Conservation (phyloP, 2,329 filamentous ascomycete genomes). For the Alternaria sp. region DNA sequence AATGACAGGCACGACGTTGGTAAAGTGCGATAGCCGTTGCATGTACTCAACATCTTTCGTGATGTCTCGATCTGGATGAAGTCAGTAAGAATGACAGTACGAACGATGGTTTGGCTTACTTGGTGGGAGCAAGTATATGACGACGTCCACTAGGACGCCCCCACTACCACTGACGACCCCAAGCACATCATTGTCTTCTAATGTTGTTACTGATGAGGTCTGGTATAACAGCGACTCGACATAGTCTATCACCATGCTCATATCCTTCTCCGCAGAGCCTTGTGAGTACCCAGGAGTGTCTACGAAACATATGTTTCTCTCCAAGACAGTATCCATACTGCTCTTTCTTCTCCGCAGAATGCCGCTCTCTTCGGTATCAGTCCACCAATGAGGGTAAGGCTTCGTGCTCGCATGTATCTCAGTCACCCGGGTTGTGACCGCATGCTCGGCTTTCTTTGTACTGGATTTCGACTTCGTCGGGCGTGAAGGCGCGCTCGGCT, state of each 20-base stretch:
- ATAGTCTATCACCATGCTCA: constrained; percentile 64
- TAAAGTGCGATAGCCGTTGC: constrained; percentile 70
- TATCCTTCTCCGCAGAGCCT: constrained; percentile 48
- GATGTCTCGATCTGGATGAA: constrained; percentile 43
- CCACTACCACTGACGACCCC: constrained; percentile 81
- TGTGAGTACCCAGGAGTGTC: constrained; percentile 74
- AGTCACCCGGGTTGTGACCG: constrained; percentile 38
- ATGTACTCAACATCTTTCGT: constrained; percentile 74
- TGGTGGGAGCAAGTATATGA: constrained; percentile 80
- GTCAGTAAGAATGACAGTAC: constrained; percentile 19
- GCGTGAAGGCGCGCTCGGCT: constrained; percentile 33
- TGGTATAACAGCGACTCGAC: constrained; percentile 73
- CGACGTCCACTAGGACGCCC: constrained; percentile 81
- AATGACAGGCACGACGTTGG: constrained; percentile 85
- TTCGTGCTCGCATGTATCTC: constrained; percentile 56
- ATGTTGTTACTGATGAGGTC: constrained; percentile 65
- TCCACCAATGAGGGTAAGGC: constrained; percentile 88
- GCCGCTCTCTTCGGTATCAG: constrained; percentile 72
- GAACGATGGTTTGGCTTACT: constrained; percentile 57
- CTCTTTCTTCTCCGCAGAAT: constrained; percentile 68
- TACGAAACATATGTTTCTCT: constrained; percentile 92
- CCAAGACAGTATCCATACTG: constrained; percentile 76
- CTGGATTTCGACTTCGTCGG: constrained; percentile 34
- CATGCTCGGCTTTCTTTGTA: constrained; percentile 28
- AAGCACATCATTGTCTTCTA: constrained; percentile 76